Conservation (phyloP, 2,329 filamentous ascomycete genomes). For the Sporothrix humicola region DNA sequence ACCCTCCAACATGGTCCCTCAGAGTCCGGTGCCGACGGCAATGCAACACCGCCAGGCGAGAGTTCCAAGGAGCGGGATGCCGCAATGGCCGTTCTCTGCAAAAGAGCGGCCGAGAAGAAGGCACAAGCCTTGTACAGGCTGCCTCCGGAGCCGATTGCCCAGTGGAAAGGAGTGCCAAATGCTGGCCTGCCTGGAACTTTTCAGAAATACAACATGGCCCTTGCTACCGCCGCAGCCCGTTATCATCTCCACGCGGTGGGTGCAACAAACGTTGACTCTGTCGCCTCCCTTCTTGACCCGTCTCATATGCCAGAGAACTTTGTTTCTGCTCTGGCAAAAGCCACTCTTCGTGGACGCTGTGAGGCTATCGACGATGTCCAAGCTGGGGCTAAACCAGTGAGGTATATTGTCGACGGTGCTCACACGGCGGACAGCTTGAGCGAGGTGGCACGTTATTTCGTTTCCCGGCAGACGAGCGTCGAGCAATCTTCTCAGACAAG, state of each 20-base stretch:
- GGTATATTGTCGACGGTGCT: conserved; percentile 90
- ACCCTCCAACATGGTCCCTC: conserved; percentile 49
- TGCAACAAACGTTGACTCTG: conserved; percentile 33
- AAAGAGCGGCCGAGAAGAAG: conserved; percentile 59
- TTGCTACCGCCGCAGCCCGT: conserved; percentile 46
- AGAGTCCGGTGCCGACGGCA: not conserved
- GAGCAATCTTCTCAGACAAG: conserved; percentile 29
- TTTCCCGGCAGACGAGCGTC: conserved; percentile 29
- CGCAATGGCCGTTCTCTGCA: conserved; percentile 60
- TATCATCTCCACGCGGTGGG: conserved; percentile 37
- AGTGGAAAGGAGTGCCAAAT: conserved; percentile 57
- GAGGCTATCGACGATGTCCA: conserved; percentile 53
- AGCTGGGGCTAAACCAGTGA: conserved; percentile 64
- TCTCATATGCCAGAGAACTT: conserved; percentile 17
- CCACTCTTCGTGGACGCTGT: conserved; percentile 81
- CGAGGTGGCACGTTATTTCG: conserved; percentile 81
- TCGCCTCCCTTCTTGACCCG: conserved; percentile 57
- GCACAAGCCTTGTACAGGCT: conserved; percentile 55
- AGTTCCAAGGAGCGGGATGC: conserved; percentile 43
- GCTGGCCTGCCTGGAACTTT: conserved; percentile 51
- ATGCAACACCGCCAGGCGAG: not conserved
- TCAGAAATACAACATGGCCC: conserved; percentile 63
- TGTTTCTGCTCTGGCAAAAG: conserved; percentile 71
- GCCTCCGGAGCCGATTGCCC: conserved; percentile 52
- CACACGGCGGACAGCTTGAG: conserved; percentile 91